Base-by-base conservation (phyloP, 2,329 filamentous ascomycete species). In the Penicillium sclerotigenum region DNA sequence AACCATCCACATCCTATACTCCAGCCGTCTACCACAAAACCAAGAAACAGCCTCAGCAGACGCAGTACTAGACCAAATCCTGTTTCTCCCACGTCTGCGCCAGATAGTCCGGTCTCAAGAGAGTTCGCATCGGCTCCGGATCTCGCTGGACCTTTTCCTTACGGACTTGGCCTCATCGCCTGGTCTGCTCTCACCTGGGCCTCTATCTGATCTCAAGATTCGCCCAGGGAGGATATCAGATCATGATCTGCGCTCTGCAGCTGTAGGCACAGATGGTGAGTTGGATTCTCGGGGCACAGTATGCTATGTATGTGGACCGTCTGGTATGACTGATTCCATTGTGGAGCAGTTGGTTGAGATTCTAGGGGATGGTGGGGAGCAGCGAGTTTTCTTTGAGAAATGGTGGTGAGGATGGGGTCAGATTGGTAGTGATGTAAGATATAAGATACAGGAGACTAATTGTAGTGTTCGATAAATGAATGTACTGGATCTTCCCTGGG, bases 241-340 rank as follows among this genome's bases (percentile, higher is more conserved):
- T 8, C 55, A 65, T 4, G 77, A 80, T 65, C 59, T 80, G 20
- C 54, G 59, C 0, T 66, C 70, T 1, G 68, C 71, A 4, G 56
- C 75, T 10, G 60, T 62, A 2, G 59, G 61, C 0, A 71, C 72
- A 1, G 65, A 68, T 8, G 68, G 71, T 1, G 62, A 65, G 5
- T 70, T 53, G 1, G 40, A 57, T 36, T 57, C 62, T 47, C 61
- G 68, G 1, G 70, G 73, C 1, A 79, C 79, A 0, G 76, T 86
- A 4, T 83, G 84, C 13, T 90, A 89, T 68, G 73, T 90, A 0
- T 90, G 88, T 65, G 87, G 87, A 1, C 81, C 87, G 14, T 85
- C 85, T 11, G 63, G 65, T 3, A 90, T 90, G 87, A 89, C 86
- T 1, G 88, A 90, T 68, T 78, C 81, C 47, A 80, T 88, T 61